Evolutionary conservation across 305 asterid species (phyloP).

Genomic region (Salvia sclarea): DNA sequence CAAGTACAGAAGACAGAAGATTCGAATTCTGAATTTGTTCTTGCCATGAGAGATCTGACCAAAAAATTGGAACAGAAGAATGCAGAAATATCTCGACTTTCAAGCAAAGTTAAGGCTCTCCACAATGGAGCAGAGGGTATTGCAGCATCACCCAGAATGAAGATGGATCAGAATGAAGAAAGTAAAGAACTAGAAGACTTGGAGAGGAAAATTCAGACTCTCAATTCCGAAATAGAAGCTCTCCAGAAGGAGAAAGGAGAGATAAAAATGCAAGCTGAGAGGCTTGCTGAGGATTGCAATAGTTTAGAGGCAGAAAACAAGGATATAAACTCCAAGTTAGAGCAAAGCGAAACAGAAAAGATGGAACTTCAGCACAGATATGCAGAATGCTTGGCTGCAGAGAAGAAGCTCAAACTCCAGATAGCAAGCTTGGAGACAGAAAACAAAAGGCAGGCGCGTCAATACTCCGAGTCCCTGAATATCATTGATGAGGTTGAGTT

Average conservation of each 20-base stretch:
- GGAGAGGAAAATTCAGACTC: slow-evolving; percentile 41
- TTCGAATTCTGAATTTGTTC: slow-evolving; percentile 81
- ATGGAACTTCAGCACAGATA: slow-evolving; percentile 51
- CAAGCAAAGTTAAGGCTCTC: slow-evolving; percentile 50
- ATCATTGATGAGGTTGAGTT: slow-evolving; percentile 58
- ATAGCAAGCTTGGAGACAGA: slow-evolving; percentile 58
- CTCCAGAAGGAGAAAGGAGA: slow-evolving; percentile 61
- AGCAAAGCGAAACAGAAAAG: slow-evolving; percentile 49
- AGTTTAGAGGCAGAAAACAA: slow-evolving; percentile 51
- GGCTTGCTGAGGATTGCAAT: slow-evolving; percentile 52
- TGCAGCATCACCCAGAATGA: slow-evolving; percentile 35
- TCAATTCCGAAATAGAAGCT: slow-evolving; percentile 62
- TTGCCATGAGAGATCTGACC: slow-evolving; percentile 73
- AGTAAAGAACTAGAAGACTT: slow-evolving; percentile 34
- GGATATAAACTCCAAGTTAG: slow-evolving; percentile 50
- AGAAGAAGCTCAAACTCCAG: slow-evolving; percentile 57
- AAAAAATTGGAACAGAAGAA: slow-evolving; percentile 68
- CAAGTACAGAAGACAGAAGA: slow-evolving; percentile 81
- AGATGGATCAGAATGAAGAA: slow-evolving; percentile 40
- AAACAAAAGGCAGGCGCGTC: slow-evolving; percentile 47
- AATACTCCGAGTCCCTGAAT: slow-evolving; percentile 51
- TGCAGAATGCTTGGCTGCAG: slow-evolving; percentile 50
- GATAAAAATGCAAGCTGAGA: slow-evolving; percentile 47
- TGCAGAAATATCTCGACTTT: slow-evolving; percentile 61
- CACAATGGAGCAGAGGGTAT: slow-evolving; percentile 45